Percentiles rank a stretch among this genome's conserved stretches.
Evolutionary conservation across 1,139 yeast genomes (phyloP).

Genomic region (Debaryomyces sp.): DNA sequence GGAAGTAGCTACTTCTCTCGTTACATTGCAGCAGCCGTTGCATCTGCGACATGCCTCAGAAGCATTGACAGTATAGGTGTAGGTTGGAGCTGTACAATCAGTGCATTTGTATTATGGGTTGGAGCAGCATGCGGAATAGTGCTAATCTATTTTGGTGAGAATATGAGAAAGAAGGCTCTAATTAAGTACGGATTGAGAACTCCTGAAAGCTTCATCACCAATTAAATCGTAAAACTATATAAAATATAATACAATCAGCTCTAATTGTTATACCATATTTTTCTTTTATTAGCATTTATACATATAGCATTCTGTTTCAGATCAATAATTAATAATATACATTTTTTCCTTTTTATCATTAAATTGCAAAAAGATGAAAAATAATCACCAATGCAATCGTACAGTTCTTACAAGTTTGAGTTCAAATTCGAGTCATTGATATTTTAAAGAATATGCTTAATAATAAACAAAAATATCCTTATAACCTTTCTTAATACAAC

Average conservation of each 20-base stretch:
- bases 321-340: not conserved
- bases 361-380: not conserved
- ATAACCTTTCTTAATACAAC: not conserved
- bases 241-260: not conserved
- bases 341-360: not conserved
- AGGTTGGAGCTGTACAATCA: conserved; percentile 54
- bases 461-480: not conserved
- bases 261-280: not conserved
- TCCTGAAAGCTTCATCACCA: conserved; percentile 1
- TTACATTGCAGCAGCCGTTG: conserved; percentile 52
- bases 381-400: not conserved
- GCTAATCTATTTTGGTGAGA: conserved; percentile 24
- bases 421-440: not conserved
- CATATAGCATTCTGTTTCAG: too few species aligned
- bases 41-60: conserved; percentile 48
- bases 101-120: conserved; percentile 34
- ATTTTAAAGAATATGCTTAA: not conserved
- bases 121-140: conserved; percentile 19
- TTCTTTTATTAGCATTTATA: not conserved
- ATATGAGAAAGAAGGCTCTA: conserved; percentile 21
- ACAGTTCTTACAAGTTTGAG: not conserved
- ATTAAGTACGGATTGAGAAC: conserved; percentile 14
- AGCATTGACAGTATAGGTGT: conserved; percentile 50
- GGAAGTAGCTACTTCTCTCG: conserved; percentile 55
- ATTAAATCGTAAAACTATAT: not conserved